Evolutionary conservation across 768 basidiomycete genomes (phyloP).

Genomic region (Psilocybe azurescens): DNA sequence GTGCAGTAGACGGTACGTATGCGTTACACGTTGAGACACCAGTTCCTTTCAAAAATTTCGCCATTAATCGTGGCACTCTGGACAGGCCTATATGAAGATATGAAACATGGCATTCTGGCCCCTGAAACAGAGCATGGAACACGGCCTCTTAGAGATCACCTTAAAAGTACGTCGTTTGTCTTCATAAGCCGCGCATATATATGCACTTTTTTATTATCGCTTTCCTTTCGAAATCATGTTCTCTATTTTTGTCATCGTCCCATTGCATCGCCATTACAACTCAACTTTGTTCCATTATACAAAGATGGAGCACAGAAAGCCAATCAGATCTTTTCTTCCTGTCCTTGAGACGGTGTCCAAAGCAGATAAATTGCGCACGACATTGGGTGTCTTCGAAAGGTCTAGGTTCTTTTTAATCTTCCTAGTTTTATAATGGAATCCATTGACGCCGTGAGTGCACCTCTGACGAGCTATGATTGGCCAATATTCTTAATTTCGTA

Average conservation of each 20-base stretch:
- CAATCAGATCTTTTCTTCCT: constrained; percentile 94
- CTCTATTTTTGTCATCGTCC: neutral
- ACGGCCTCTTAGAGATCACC: constrained; percentile 75
- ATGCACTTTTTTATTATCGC: neutral
- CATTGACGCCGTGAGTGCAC: constrained; percentile 75
- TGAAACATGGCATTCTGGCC: constrained; percentile 88
- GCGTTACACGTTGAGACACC: neutral
- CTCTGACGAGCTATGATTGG: neutral
- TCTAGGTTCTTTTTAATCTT: constrained; percentile 99
- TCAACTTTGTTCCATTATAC: neutral
- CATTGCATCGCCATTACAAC: neutral
- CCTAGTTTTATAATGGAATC: constrained; percentile 89
- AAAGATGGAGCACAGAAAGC: constrained; percentile 88
- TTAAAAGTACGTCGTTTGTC: constrained; percentile 67
- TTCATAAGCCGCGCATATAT: neutral
- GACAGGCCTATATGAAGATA: constrained; percentile 85
- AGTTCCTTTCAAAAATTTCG: neutral
- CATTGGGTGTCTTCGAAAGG: constrained; percentile 93
- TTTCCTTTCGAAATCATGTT: neutral
- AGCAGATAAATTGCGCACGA: constrained; percentile 88
- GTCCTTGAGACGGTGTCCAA: constrained; percentile 95
- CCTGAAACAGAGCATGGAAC: constrained; percentile 82
- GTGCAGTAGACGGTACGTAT: constrained; percentile 82
- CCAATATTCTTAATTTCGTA: neutral
- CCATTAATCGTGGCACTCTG: constrained; percentile 9